Base-by-base conservation (phyloP, 768 basidiomycete species). In the Russula sp. region DNA sequence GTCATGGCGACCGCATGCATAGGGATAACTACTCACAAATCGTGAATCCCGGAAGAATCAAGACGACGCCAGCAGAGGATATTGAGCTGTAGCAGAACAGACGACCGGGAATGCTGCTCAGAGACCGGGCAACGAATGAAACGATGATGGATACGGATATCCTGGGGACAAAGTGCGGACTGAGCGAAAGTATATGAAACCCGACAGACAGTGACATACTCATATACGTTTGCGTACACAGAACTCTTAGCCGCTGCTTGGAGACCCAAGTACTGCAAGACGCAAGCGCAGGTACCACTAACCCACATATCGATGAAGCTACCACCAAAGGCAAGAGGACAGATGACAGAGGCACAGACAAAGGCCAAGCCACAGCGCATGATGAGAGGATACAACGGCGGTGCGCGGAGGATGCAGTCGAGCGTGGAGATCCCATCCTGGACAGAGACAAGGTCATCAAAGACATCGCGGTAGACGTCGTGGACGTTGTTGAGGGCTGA, bases 141-240 rank as follows among this genome's bases (percentile, higher is more conserved):
- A 93, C 88, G 39, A 94, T 73, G 58, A 93, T 92, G 3, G 90
- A 84, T 11, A 88, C 85, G 0, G 90, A 88, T 69, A 94, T 91
- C 71, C 92, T 94, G 45, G 16, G 13, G 16, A 45, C 5, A n/a
- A 43, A 36, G 39, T 16, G 22, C 58, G 10, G 59, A 29, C 36
- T 46, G 56, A 29, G 13, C 18, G 29, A 38, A 25, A 36, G 8
- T 20, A 13, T n/a, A 11, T 5, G 25, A 56, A 11, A 16, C 18
- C 46, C 25, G 52, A 45, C 1, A 10, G 35, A 48, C 50, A 41
- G 48, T 36, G 6, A 25, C 91, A 72, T 71, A 94, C 93, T 96
- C 93, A 69, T 94, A 96, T 60, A 95, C 91, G 69, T 93, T 95
- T n/a, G 92, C 91, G 73, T 93, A 95, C 75, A 91, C 87, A 1